Evolutionary conservation across 306 rosid genomes (phyloP), one percentile per base, ranked within the genome.

Genomic region (Rosa lucieae): DNA sequence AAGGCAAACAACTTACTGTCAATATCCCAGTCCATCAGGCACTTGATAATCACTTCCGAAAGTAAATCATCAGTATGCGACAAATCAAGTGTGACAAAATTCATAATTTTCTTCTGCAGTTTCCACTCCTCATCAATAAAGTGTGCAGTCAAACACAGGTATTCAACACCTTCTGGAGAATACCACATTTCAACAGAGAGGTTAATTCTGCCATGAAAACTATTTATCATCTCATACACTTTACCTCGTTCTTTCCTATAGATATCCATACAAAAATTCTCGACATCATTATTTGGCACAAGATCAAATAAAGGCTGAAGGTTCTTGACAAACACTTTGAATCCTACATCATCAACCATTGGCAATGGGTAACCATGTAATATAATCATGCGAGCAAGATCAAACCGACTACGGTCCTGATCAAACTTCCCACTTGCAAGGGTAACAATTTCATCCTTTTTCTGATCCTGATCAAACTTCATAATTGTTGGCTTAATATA

Each of bases 331-430:
- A 95, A 95, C 78, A 93, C 99, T 87, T 91, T 92, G 90, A 95
- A 95, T 75, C 98, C 96, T 10, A 91, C 97, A 70, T 95, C 93
- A 79, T 95, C 98, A 79, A 86, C 92, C 90, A 95, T 89, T 79
- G 88, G 72, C 79, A 91, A 73, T 13, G 98, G 98, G 77, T 95
- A 95, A 67, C 97, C 99, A 82, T 93, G 98, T 73, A 89, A 80
- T 76, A 95, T 91, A 72, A 93, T 89, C 99, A 95, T 95, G 75
- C 89, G 94, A n/a, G 97, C 97, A 56, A 95, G 99, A 90, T 95
- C 99, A 81, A 73, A 76, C 71, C 80, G 98, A 89, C 99, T 95
- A 78, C 89, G 88, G 77, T 90, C 98, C 75, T 87, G 96, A 80
- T 95, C 98, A 81, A 93, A 95, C 82, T 85, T 93, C 44, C 91